Base-by-base conservation (phyloP, 371 early-diverging fungal genomes). In the Mucor velutinosus region DNA sequence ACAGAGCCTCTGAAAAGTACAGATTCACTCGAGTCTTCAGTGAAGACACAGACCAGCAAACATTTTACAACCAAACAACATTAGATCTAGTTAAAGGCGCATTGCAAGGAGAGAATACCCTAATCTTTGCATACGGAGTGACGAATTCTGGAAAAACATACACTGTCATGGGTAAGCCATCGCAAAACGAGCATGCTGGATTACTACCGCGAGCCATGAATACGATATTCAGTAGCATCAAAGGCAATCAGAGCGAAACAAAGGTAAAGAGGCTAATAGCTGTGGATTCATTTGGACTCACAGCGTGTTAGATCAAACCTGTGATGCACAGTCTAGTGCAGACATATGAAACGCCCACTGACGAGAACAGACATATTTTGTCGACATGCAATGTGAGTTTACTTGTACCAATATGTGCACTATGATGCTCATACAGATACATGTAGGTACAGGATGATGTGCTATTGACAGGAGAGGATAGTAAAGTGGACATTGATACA, bases 61-160 rank as follows among this genome's bases (percentile, higher is more conserved):
- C 75, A 0, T 81, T 91, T 19, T 92, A 88, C 49, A 78, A 86
- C 8, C 80, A 84, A n/a, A 84, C 87, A 0, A 85, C 89, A 2
- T 51, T 86, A 37, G 89, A 89, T 0, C 75, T 90, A 6, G 72
- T 90, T 11, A 57, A 71, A 39, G 79, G 83, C 30, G 70, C 83
- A 2, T 65, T 88, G 27, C 33, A 71, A 3, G 90, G 91, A 7
- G 84, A 80, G 62, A 90, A 92, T 66, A 85, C 86, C 6, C 73
- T 90, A 21, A 35, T 91, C 29, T 90, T 93, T 71, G 83, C 92
- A 0, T 92, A 92, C 60, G 92, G 93, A 2, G 90, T 91, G 47
- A 94, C 93, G 30, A 92, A 91, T 43, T 90, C 91, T 35, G 95
- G 95, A 33, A 95, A 96, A 68, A 94, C 95, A 1, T 89, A 86